Evolutionary conservation across 768 basidiomycete genomes (phyloP), one percentile per base, ranked within the genome.

Genomic region (Mycena epipterygia): DNA sequence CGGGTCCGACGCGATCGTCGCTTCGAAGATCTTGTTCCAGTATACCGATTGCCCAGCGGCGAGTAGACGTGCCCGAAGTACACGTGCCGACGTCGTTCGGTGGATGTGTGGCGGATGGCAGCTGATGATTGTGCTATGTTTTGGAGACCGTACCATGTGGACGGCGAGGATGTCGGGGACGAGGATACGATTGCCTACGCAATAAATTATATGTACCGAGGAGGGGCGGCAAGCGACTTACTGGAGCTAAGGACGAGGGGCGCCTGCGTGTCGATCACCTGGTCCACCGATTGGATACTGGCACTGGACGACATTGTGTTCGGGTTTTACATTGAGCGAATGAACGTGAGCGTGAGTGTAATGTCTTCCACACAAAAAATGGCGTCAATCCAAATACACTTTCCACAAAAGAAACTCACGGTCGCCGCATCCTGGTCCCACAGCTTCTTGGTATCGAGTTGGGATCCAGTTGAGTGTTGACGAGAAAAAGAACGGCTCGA

Each of bases 401-500:
- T n/a, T n/a, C n/a, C n/a, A n/a, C n/a, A n/a, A n/a, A n/a, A 68
- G 16, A 72, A 51, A 35, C 83, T 68, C 56, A 86, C 83, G 85
- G 72, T 85, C 84, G 64, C 81, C 75, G 56, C 80, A 46, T 1
- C 78, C 70, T 2, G 82, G 82, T n/a, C n/a, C n/a, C n/a, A n/a
- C n/a, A n/a, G n/a, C n/a, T 61, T 89, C 87, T 68, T 88, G 88
- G 71, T 88, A 89, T 66, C 89, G 82, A 17, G 87, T 83, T 17
- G 89, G 89, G 73, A 89, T 90, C 87, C 87, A 88, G 44, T 88
- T 87, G 6, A 89, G 76, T 2, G 89, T 87, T 1, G 89, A 90
- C 0, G 89, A 88, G 76, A 90, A 91, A 75, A 88, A 91, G 76
- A 91, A 90, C 0, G 90, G 90, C 70, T 91, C 90, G 64, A 91